Conservation (phyloP, 371 early-diverging fungal species). For the Mortierella sp. region DNA sequence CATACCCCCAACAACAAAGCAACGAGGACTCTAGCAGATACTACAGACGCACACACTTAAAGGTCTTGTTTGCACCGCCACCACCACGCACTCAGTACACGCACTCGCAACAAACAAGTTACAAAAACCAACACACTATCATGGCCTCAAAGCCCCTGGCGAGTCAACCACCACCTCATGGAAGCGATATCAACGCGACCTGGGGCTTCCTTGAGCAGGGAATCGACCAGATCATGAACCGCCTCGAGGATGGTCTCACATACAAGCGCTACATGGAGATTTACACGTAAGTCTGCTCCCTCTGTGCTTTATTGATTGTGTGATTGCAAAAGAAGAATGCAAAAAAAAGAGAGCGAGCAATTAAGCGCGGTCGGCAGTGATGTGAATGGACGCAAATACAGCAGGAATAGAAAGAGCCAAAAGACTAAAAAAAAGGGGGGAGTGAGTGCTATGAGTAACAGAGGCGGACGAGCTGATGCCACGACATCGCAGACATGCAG, state of each 20-base stretch:
- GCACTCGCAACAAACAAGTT: neutral
- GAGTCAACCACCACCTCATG: conserved; percentile 49
- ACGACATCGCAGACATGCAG: neutral
- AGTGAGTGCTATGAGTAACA: neutral
- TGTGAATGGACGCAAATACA: neutral
- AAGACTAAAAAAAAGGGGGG: neutral
- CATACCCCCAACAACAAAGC: conserved; percentile 2
- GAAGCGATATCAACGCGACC: conserved; percentile 73
- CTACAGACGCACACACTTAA: neutral
- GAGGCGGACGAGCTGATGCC: neutral
- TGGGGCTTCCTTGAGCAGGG: conserved; percentile 86
- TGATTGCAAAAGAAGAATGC: neutral
- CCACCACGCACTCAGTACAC: neutral
- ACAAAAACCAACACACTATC: conserved; percentile 6
- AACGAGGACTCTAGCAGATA: neutral
- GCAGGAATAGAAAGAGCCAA: neutral
- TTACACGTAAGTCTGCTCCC: conserved; percentile 80
- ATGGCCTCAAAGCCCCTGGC: conserved; percentile 40
- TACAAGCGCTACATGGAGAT: conserved; percentile 85
- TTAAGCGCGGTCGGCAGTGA: neutral
- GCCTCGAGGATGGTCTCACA: conserved; percentile 82
- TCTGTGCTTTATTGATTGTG: neutral
- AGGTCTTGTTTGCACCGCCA: neutral
- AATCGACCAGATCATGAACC: conserved; percentile 85
- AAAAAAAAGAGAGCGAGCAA: neutral